These are phyloP conservation scores for Coelastrella sp. DNA, from an alignment of 139 green algal species.

Conservation along the genomic window DNA sequence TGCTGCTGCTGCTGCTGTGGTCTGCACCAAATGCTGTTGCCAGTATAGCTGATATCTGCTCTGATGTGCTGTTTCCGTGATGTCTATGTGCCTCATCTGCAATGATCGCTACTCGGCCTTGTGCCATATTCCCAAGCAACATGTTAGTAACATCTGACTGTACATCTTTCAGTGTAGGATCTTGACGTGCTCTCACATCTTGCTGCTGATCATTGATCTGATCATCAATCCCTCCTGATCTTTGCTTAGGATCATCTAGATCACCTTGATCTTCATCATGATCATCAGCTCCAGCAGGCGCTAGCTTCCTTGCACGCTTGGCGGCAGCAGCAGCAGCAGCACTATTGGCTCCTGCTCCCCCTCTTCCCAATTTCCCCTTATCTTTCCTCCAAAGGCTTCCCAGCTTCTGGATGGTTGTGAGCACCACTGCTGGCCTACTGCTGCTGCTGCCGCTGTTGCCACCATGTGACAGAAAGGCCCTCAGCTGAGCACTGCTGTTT, in stretches of 20 bases:
- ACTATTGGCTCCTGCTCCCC: no score
- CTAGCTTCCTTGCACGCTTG: background rate
- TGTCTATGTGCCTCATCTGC: slow-evolving; percentile 63
- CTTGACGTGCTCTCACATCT: background rate
- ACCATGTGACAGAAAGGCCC: background rate
- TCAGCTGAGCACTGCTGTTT: slow-evolving; percentile 29
- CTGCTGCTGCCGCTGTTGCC: no score
- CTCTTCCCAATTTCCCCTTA: background rate
- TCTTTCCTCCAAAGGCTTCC: slow-evolving; percentile 35
- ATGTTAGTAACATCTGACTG: slow-evolving; percentile 5
- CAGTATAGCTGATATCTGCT: slow-evolving; percentile 51
- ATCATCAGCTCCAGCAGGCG: background rate
- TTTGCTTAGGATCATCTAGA: background rate
- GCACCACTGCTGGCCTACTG: slow-evolving; percentile 7
- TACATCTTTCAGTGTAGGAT: background rate
- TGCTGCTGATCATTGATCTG: background rate
- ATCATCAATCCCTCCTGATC: background rate
- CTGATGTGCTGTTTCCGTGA: slow-evolving; percentile 52
- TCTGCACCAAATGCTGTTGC: slow-evolving; percentile 19
- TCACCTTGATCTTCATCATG: background rate
- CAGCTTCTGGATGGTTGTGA: slow-evolving; percentile 61
- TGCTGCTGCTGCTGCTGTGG: slow-evolving; percentile 6
- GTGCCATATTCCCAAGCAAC: background rate
- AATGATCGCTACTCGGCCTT: slow-evolving; percentile 54
- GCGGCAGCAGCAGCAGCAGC: no score